A percentile compares a stretch with the other conserved stretches of the same genome.
phyloP scores from a whole-genome alignment of 2,329 filamentous ascomycete species.

The Aureobasidium uvarum region DNA sequence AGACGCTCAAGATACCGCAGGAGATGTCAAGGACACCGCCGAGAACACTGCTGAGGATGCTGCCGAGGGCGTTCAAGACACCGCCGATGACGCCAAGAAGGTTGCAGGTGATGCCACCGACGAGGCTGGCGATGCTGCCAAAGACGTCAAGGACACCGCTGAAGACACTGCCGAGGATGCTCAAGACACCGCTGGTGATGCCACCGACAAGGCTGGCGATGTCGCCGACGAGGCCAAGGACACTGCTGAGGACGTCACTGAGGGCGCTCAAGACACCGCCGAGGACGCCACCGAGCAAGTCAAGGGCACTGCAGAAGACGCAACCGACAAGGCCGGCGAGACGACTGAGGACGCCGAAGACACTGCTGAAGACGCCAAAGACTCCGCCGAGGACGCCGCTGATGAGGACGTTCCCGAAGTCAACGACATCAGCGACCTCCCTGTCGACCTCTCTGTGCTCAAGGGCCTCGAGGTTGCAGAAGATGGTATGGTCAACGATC shows the following conservation, averaged over 20 bases:
- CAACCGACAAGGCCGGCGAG: constrained; percentile 38
- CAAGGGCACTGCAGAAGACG: constrained; percentile 37
- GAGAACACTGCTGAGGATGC: constrained; percentile 39
- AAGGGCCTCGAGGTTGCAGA: constrained; percentile 55
- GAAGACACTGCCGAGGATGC: constrained; percentile 33
- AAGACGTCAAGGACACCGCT: constrained; percentile 40
- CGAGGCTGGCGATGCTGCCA: constrained; percentile 37
- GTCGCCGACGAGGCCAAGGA: constrained; percentile 28
- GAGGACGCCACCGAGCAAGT: constrained; percentile 37
- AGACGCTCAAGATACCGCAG: constrained; percentile 37
- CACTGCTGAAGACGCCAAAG: constrained; percentile 38
- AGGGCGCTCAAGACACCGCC: constrained; percentile 32
- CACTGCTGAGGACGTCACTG: constrained; percentile 33
- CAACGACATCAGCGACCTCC: constrained; percentile 41
- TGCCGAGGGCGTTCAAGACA: constrained; percentile 39
- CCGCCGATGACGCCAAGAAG: constrained; percentile 36
- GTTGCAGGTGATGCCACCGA: constrained; percentile 42
- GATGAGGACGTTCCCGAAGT: constrained; percentile 38
- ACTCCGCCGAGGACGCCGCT: constrained; percentile 38
- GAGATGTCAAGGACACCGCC: constrained; percentile 40
- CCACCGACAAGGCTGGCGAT: constrained; percentile 37
- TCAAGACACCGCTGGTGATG: constrained; percentile 37
- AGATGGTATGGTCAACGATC: constrained; percentile 54
- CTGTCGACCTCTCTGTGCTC: constrained; percentile 48
- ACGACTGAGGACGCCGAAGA: constrained; percentile 37